phyloP scores from a whole-genome alignment of 495 filamentous ascomycete genomes.

The Podospora fimiseda region DNA sequence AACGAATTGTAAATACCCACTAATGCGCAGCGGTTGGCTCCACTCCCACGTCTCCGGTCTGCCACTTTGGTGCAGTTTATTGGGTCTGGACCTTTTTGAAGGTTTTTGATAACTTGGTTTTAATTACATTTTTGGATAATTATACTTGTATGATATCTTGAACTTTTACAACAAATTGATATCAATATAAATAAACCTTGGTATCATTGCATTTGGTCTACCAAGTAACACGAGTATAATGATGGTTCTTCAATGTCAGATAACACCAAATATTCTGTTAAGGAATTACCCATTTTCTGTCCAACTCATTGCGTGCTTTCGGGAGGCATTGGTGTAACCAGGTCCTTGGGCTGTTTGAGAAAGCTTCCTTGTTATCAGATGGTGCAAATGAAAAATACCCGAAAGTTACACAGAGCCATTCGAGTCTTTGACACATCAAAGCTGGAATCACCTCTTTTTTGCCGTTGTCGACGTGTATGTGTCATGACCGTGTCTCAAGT shows the following conservation, averaged over 20 bases:
- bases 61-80: too few species aligned
- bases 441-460: too few species aligned
- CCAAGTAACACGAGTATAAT: too few species aligned
- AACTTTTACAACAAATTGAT: too few species aligned
- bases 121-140: background rate
- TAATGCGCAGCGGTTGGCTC: background rate
- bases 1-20: conserved; percentile 1
- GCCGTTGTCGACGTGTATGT: too few species aligned
- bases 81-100: too few species aligned
- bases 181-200: too few species aligned
- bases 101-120: too few species aligned
- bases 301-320: background rate
- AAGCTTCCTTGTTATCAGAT: background rate
- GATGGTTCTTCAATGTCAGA: background rate
- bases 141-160: too few species aligned
- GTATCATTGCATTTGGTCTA: background rate
- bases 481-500: background rate
- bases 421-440: background rate
- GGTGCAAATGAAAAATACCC: background rate
- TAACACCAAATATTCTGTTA: too few species aligned
- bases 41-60: background rate
- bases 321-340: conserved; percentile 1
- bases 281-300: background rate
- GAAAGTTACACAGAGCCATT: background rate
- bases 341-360: conserved; percentile 2